A percentile compares a stretch with the other conserved stretches of the same genome.
phyloP scores from a whole-genome alignment of 23 red algal genomes.

The Chondrus crispus region DNA sequence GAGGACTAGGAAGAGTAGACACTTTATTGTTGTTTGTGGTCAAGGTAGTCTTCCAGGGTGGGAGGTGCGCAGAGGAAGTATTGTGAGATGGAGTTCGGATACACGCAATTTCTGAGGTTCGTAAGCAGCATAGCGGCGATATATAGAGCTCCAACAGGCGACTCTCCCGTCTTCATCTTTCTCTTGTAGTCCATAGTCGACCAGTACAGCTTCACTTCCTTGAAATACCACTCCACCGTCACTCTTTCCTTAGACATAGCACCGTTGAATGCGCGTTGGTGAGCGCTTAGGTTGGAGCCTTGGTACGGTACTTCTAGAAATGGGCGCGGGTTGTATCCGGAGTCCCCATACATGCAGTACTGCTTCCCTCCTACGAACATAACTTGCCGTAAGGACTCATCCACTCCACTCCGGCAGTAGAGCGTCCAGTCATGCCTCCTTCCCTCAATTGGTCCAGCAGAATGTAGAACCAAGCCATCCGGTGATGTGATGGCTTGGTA shows the following conservation, averaged over 20 bases:
- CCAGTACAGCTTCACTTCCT: constrained; percentile 10
- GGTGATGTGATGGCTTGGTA: constrained; percentile 11
- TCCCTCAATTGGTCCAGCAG: not conserved
- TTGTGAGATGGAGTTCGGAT: not conserved
- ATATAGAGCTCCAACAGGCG: not conserved
- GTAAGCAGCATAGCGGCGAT: not conserved
- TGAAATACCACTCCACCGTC: constrained; percentile 29
- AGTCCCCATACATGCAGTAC: constrained; percentile 27
- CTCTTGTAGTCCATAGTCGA: not conserved
- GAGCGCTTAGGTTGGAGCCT: not conserved
- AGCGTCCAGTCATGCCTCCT: constrained; percentile 24
- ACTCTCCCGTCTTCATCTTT: not conserved
- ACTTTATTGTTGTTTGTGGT: not conserved
- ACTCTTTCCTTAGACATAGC: not conserved
- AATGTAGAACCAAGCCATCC: constrained; percentile 16
- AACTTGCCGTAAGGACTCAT: not conserved
- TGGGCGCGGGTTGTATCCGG: not conserved
- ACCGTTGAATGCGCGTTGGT: not conserved
- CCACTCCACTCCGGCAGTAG: not conserved
- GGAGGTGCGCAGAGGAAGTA: not conserved
- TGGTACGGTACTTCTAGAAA: not conserved
- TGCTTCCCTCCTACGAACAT: not conserved
- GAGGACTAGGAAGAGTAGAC: no score
- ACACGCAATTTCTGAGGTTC: not conserved
- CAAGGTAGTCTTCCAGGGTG: not conserved